Evolutionary conservation across 2,329 filamentous ascomycete genomes (phyloP).

Genomic region (Diaporthe humulicola): DNA sequence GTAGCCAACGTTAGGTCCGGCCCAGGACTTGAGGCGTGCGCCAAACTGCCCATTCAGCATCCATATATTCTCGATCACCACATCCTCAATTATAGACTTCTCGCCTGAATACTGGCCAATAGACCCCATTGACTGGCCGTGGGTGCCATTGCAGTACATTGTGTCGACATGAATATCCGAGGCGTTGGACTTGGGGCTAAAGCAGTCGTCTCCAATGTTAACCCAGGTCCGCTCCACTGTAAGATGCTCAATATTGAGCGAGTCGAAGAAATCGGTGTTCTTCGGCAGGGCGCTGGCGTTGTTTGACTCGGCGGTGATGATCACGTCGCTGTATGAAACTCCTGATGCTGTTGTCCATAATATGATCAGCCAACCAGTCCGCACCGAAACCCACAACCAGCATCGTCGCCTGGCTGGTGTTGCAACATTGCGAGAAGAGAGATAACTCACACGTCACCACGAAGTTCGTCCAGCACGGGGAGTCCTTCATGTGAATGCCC

Average conservation of each 20-base stretch:
- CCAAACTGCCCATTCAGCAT: conserved; percentile 65
- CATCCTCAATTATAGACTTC: conserved; percentile 68
- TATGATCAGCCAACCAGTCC: not conserved
- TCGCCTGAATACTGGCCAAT: conserved; percentile 70
- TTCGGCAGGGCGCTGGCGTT: conserved; percentile 62
- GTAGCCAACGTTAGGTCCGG: conserved; percentile 68
- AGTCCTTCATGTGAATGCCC: conserved; percentile 71
- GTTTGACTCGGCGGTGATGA: conserved; percentile 65
- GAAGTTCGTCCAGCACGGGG: conserved; percentile 75
- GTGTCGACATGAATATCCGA: conserved; percentile 70
- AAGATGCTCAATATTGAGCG: conserved; percentile 67
- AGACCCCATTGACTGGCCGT: conserved; percentile 70
- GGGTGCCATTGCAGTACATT: conserved; percentile 70
- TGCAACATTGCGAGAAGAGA: not conserved
- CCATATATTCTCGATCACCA: conserved; percentile 71
- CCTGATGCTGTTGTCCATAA: conserved; percentile 4
- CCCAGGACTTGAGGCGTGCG: conserved; percentile 73
- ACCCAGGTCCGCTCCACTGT: conserved; percentile 64
- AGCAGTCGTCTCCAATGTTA: conserved; percentile 71
- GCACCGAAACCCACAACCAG: not conserved
- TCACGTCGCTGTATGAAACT: conserved; percentile 57
- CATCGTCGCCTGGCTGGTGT: no score
- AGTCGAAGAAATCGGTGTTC: conserved; percentile 75
- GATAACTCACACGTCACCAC: conserved; percentile 63
- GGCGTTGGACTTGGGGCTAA: conserved; percentile 72